phyloP scores from a whole-genome alignment of 768 basidiomycete species.

The Collybiopsis luxurians region DNA sequence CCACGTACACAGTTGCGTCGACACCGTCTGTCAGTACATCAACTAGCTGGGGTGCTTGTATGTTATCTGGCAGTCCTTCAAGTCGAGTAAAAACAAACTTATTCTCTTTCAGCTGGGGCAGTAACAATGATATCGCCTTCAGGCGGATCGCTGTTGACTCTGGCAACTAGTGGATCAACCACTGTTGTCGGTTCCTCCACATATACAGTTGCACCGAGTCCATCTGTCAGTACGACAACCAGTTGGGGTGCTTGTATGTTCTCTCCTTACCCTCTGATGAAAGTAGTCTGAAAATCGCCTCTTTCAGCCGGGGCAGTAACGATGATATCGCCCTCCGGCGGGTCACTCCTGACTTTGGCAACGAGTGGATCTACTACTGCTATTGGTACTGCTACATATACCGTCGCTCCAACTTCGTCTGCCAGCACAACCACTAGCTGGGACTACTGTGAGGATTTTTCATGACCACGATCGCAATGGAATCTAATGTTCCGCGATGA shows the following conservation, averaged over 20 bases:
- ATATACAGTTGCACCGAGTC: not conserved
- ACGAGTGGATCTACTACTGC: not conserved
- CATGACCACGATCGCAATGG: too few relatives aligned
- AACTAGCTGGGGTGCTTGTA: constrained; percentile 1
- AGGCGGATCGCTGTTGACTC: not conserved
- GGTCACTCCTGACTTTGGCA: not conserved
- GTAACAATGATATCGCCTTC: not conserved
- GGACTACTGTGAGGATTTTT: too few relatives aligned
- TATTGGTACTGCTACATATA: not conserved
- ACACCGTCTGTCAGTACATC: not conserved
- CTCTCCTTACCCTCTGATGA: not conserved
- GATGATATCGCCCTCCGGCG: not conserved
- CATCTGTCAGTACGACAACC: not conserved
- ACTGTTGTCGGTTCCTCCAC: not conserved
- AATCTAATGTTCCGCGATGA: too few relatives aligned
- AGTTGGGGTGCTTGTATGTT: not conserved
- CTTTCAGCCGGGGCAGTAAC: not conserved
- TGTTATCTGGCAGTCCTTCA: not conserved
- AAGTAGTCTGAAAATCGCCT: not conserved
- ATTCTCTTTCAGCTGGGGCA: not conserved
- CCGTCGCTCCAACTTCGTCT: not conserved
- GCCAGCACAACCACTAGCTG: too few relatives aligned
- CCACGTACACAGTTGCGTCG: not conserved
- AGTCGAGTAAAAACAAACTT: not conserved
- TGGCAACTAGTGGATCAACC: not conserved